Evolutionary conservation across 306 rosid species (phyloP).

Genomic region (Leucaena leucocephala): DNA sequence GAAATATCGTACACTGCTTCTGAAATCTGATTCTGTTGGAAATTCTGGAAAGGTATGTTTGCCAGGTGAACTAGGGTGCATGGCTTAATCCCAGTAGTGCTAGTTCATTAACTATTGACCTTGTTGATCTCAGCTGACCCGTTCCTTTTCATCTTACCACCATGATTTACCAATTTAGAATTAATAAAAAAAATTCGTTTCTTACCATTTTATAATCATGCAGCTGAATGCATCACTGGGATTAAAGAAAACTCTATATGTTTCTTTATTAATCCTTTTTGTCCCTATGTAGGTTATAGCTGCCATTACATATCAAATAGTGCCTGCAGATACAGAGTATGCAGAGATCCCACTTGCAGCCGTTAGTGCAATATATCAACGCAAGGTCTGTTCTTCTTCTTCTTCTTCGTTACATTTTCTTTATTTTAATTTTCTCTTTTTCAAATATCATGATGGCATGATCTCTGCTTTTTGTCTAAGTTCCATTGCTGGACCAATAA

Average conservation of each 20-base stretch:
- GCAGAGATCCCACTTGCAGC: conserved; percentile 97
- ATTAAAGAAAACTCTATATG: not conserved
- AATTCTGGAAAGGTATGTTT: conserved; percentile 58
- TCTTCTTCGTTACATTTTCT: not conserved
- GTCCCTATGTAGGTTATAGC: conserved; percentile 66
- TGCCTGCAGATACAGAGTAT: conserved; percentile 84
- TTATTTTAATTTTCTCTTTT: not conserved
- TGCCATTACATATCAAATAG: conserved; percentile 84
- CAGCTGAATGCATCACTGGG: not conserved
- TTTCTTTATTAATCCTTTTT: not conserved
- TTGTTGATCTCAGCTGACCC: conserved; percentile 10
- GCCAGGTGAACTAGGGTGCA: conserved; percentile 14
- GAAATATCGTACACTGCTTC: conserved; percentile 81
- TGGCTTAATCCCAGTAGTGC: not conserved
- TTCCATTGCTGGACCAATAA: conserved; percentile 7
- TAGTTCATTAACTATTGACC: not conserved
- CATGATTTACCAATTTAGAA: not conserved
- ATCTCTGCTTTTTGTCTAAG: not conserved
- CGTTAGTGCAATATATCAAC: conserved; percentile 62
- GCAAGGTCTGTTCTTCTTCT: conserved; percentile 59
- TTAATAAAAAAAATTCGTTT: conserved; percentile 10
- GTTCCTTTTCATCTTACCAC: conserved; percentile 25
- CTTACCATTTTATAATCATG: not conserved
- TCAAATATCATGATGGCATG: conserved; percentile 16
- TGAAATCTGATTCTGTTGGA: conserved; percentile 48